Evolutionary conservation across 2,329 filamentous ascomycete species (phyloP), one percentile per base, ranked within the genome.

Genomic region (Coniochaeta pulveracea): DNA sequence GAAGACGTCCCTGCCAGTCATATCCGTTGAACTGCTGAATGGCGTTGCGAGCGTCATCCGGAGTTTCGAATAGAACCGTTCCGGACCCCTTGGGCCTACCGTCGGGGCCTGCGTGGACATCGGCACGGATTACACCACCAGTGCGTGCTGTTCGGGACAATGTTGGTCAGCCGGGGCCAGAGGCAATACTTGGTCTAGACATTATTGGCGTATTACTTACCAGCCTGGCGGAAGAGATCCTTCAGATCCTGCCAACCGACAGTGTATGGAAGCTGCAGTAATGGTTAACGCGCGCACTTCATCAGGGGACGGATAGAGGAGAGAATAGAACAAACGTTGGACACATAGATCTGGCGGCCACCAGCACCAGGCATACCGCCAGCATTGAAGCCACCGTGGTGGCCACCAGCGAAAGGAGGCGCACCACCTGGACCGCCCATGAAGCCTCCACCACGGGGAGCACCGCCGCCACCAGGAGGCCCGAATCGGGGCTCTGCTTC

Each of bases 221-320:
- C 85, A 63, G 91, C 88, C 72, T 95, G 88, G 53, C 91, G 84
- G 72, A 98, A 98, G 46, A 98, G 72, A 60, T 98, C 91, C 66
- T 98, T 98, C 47, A 98, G 66, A 60, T 98, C 91, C 64, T 98
- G 91, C 91, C 91, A 98, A 56, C 91, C 91, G 48, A 93, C 85
- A 44, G 85, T 93, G 65, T 88, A 98, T 14, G 91, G 91, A 47
- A 98, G 83, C 91, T 98, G 61, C 26, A 9, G 8, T 7, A 48
- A 44, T 36, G 34, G 46, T 56, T 35, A 60, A 37, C 29, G 40
- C 14, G 2, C 10, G 6, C 23, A 15, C 7, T 14, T 5, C 16
- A 2, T 8, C 10, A 38, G 36, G 11, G 33, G 26, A 37, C 37
- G 25, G 38, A 43, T 33, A 34, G 33, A 42, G 40, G 39, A 39